Evolutionary conservation across 495 filamentous ascomycete species (phyloP), one percentile per base, ranked within the genome.

Genomic region (Apodospora peruviana): DNA sequence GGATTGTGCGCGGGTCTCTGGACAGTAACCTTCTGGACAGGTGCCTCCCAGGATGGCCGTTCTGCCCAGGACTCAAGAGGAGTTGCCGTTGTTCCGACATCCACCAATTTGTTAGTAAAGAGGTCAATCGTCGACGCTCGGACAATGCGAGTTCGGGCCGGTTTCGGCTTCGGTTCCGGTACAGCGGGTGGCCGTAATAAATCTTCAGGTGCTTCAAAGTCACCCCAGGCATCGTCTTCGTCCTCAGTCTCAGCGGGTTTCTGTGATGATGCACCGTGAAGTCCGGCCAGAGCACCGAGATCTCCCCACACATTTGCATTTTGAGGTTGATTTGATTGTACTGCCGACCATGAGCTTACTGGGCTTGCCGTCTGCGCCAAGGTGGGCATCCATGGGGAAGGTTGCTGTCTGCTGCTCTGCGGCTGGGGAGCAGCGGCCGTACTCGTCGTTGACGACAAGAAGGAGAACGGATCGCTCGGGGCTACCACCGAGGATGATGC

Each of bases 161-260:
- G 48, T n/a, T 55, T 24, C 12, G 55, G 29, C 5, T 21, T 51
- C 10, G 34, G 17, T 22, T 9, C 18, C 1, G 53, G 14, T 11
- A 47, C 44, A 10, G 43, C 27, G 9, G 42, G 29, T 12, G 51
- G 47, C 22, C 49, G 45, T 22, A 43, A 20, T 5, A 51, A 44
- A 0, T 37, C 32, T 35, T 24, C 42, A n/a, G 56, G 41, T 4
- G 54, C 74, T 56, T 86, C 86, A 54, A 90, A 90, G 47, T 88
- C 85, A 12, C 86, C 85, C 78, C 84, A 90, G 11, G 82, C 85
- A 58, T 88, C 85, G 27, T 86, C 81, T 5, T 76, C 75, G 5
- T 71, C 72, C 0, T 62, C 62, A 17, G 72, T 67, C 21, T 65
- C 52, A 9, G 43, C 48, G 10, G 50, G 39, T 10, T 27, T 22